A percentile compares a stretch with the other conserved stretches of the same genome.
Conservation (phyloP, 176 grass and related monocot species). For the Cenchrus fungigraminus region DNA sequence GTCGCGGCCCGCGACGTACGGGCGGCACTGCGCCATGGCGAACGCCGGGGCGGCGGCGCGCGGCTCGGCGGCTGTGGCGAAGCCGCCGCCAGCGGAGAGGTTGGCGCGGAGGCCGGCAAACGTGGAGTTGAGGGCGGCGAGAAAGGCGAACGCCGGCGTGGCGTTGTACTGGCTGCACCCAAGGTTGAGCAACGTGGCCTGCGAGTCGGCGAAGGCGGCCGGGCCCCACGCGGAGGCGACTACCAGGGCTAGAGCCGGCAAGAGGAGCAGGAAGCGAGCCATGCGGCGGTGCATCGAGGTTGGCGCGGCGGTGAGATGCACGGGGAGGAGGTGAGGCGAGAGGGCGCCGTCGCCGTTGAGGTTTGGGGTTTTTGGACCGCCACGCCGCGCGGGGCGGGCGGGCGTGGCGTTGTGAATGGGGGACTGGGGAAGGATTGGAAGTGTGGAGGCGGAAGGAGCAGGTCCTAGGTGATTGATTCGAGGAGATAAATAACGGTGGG, state of each 20-base stretch:
- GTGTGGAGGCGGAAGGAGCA: background rate
- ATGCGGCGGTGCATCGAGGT: constrained; percentile 25
- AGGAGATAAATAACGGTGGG: constrained; percentile 6
- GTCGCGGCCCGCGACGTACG: constrained; percentile 55
- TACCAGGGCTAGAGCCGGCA: background rate
- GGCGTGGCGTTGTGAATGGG: background rate
- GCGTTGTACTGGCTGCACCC: constrained; percentile 83
- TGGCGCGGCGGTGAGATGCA: background rate
- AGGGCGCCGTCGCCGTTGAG: constrained; percentile 3
- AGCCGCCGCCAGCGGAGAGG: constrained; percentile 51
- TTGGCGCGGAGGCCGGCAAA: constrained; percentile 58
- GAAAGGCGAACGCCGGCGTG: constrained; percentile 50
- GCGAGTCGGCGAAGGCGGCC: constrained; percentile 47
- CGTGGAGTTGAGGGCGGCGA: constrained; percentile 56
- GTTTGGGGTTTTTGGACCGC: background rate
- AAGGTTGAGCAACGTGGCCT: constrained; percentile 53
- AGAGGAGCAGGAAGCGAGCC: constrained; percentile 3
- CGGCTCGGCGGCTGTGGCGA: constrained; percentile 59
- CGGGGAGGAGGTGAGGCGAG: background rate
- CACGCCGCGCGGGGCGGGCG: background rate
- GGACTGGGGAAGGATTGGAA: background rate
- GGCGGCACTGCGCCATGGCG: constrained; percentile 73
- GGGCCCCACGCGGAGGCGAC: constrained; percentile 26
- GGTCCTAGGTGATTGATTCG: constrained; percentile 2
- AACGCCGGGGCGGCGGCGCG: constrained; percentile 52